Conservation (phyloP, 306 rosid species). For the Lagenaria siceraria region DNA sequence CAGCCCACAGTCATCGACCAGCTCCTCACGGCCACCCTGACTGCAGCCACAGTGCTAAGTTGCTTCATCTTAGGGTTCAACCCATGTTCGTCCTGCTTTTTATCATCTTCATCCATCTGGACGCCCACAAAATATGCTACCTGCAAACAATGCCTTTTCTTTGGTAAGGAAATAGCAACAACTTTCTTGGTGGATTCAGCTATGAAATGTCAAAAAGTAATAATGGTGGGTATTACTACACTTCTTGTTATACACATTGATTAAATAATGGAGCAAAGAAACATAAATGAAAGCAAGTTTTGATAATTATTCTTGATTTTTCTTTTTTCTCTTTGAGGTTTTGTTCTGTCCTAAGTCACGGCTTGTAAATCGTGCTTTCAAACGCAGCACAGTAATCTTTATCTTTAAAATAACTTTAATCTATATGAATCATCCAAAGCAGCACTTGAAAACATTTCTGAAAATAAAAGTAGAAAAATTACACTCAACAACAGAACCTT, state of each 20-base stretch:
- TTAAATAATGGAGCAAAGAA: neutral
- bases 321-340: no score
- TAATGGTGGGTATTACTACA: neutral
- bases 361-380: neutral
- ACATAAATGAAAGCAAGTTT: neutral
- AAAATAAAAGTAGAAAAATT: neutral
- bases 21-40: constrained; percentile 78
- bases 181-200: neutral
- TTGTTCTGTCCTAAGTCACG: neutral
- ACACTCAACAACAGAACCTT: neutral
- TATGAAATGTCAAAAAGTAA: neutral
- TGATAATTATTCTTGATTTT: no score
- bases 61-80: constrained; percentile 65
- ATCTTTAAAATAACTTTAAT: neutral
- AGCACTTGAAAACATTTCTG: neutral
- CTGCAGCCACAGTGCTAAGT: constrained; percentile 69
- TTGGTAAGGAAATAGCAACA: constrained; percentile 3
- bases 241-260: neutral
- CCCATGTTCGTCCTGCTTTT: constrained; percentile 32
- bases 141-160: constrained; percentile 30
- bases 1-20: constrained; percentile 55
- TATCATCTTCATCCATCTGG: constrained; percentile 56
- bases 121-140: constrained; percentile 81
- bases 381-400: neutral
- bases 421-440: neutral